Evolutionary conservation across 257 asterid species (phyloP).

Genomic region (Solanum acaule): DNA sequence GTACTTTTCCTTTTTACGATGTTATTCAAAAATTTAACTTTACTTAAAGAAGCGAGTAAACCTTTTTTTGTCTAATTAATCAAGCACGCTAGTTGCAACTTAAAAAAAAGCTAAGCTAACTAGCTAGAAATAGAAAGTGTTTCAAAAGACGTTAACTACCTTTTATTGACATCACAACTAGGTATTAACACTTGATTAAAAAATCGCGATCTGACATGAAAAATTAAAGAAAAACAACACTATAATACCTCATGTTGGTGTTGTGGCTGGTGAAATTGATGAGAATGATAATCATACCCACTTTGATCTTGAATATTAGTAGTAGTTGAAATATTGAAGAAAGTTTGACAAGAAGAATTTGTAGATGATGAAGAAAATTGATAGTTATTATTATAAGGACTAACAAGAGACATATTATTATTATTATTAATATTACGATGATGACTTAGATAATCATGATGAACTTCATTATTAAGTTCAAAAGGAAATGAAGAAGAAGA

Average conservation of each 20-base stretch:
- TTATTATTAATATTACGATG: no score
- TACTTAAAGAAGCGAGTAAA: neutral
- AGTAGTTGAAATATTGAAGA: conserved; percentile 23
- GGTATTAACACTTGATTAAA: no score
- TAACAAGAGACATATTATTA: neutral
- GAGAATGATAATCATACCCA: conserved; percentile 15
- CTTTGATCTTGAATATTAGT: conserved; percentile 27
- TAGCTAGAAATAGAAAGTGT: neutral
- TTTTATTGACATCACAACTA: neutral
- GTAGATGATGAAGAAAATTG: conserved; percentile 34
- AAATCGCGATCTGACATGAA: neutral
- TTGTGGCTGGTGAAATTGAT: conserved; percentile 16
- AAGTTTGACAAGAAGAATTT: neutral
- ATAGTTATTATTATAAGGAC: conserved; percentile 3
- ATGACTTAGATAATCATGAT: neutral
- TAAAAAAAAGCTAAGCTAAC: neutral
- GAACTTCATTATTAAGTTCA: conserved; percentile 21
- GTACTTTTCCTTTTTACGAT: neutral
- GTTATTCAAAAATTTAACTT: neutral
- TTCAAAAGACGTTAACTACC: neutral
- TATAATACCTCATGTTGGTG: conserved; percentile 33
- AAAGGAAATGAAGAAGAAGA: conserved; percentile 28
- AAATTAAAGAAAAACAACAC: neutral
- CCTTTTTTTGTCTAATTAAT: neutral
- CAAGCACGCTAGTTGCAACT: neutral